These are phyloP conservation scores for Calonectria montana DNA, from an alignment of 2,329 filamentous ascomycete genomes.

Conservation along the genomic window DNA sequence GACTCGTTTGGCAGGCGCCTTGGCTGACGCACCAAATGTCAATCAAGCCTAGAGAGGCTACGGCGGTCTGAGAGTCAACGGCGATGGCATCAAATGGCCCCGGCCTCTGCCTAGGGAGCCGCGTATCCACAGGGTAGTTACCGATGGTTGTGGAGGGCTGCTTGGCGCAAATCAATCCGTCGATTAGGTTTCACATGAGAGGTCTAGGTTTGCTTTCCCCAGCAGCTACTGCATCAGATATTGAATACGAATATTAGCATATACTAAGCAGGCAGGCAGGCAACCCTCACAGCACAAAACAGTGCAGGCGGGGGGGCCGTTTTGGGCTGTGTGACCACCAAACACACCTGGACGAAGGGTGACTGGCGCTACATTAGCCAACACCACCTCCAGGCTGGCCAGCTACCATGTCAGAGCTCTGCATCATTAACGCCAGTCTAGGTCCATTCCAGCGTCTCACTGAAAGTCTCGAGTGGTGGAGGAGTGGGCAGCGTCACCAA, in stretches of 20 bases:
- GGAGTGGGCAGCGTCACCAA: background rate
- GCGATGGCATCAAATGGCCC: background rate
- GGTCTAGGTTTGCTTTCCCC: background rate
- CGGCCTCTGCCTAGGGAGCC: background rate
- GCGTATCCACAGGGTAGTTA: constrained; percentile 5
- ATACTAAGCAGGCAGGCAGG: background rate
- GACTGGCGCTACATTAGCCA: background rate
- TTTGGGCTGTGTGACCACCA: background rate
- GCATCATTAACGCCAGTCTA: background rate
- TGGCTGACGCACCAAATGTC: background rate
- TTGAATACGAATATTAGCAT: constrained; percentile 4
- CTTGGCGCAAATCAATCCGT: constrained; percentile 5
- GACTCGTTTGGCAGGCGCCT: constrained; percentile 18
- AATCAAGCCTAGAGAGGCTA: background rate
- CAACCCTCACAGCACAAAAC: background rate
- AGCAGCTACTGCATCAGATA: constrained; percentile 6
- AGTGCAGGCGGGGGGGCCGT: background rate
- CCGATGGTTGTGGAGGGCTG: background rate
- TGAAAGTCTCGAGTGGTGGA: background rate
- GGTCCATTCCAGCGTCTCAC: background rate
- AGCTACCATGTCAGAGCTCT: background rate
- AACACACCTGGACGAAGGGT: background rate
- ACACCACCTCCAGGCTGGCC: background rate
- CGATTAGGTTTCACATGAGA: constrained; percentile 3
- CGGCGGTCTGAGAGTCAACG: background rate